phyloP scores from a whole-genome alignment of 345 rosid species.

The Lagerstroemia speciosa region DNA sequence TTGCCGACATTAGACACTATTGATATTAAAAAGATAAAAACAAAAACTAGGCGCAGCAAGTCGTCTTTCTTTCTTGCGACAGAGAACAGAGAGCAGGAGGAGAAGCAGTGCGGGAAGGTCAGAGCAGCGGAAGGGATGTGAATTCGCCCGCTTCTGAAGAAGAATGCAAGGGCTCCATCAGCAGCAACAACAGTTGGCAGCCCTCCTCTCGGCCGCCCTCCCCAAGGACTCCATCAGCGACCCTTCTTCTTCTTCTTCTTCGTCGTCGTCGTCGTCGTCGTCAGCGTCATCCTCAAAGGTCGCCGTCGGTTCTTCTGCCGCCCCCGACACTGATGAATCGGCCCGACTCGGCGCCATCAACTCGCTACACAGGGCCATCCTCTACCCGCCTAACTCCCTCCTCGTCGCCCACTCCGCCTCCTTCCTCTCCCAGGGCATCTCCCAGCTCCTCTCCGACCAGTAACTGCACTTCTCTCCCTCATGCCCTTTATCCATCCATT shows the following conservation, averaged over 20 bases:
- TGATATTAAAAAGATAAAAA: too few species aligned
- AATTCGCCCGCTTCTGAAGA: neutral
- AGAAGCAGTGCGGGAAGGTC: too few species aligned
- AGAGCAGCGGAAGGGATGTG: too few species aligned
- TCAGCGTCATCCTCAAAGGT: conserved; percentile 12
- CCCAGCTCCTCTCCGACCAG: conserved; percentile 77
- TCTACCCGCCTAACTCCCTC: conserved; percentile 74
- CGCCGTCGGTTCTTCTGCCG: conserved; percentile 1
- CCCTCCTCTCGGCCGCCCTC: conserved; percentile 68
- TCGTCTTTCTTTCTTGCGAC: too few species aligned
- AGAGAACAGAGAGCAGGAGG: too few species aligned
- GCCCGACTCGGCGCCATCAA: conserved; percentile 58
- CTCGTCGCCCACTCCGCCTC: conserved; percentile 81
- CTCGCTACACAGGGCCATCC: conserved; percentile 79
- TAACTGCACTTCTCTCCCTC: conserved; percentile 13
- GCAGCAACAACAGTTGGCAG: conserved; percentile 68
- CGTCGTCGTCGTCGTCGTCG: conserved; percentile 12
- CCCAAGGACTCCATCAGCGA: conserved; percentile 42
- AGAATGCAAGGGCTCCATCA: conserved; percentile 59
- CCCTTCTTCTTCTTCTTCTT: conserved; percentile 13
- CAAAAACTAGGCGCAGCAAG: too few species aligned
- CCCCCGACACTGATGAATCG: conserved; percentile 46
- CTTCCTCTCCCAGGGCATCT: conserved; percentile 71
- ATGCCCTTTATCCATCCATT: neutral
- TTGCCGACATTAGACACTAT: too few species aligned